Percentiles rank a stretch among this genome's conserved stretches.
Evolutionary conservation across 768 basidiomycete genomes (phyloP).

Genomic region (Pleurotus cornucopiae): DNA sequence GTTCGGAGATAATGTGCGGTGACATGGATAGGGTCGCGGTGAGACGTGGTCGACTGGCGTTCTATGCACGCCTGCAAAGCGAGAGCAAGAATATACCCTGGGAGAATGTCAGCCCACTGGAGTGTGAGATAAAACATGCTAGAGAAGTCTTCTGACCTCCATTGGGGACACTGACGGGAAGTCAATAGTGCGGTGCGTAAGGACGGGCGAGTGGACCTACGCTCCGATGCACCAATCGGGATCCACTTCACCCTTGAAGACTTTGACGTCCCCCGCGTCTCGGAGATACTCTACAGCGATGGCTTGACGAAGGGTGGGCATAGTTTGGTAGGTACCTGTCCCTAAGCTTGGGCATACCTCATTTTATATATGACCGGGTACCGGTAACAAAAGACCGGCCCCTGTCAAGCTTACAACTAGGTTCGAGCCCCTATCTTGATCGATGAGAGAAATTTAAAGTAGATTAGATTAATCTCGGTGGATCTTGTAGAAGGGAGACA

Average conservation of each 20-base stretch:
- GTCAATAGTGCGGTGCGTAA: neutral
- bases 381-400: too few relatives aligned
- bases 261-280: slow-evolving; percentile 12
- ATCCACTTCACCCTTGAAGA: slow-evolving; percentile 38
- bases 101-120: neutral
- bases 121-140: neutral
- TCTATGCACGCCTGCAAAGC: slow-evolving; percentile 51
- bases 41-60: slow-evolving; percentile 41
- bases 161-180: slow-evolving; percentile 40
- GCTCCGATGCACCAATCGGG: slow-evolving; percentile 39
- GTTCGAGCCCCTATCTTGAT: too few relatives aligned
- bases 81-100: slow-evolving; percentile 58
- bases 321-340: slow-evolving; percentile 9
- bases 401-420: too few relatives aligned
- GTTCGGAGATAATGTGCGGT: slow-evolving; percentile 55
- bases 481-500: too few relatives aligned
- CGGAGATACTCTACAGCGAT: slow-evolving; percentile 18
- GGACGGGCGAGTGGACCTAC: slow-evolving; percentile 26
- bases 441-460: too few relatives aligned
- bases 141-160: slow-evolving; percentile 34
- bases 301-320: slow-evolving; percentile 39
- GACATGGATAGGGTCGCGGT: slow-evolving; percentile 56
- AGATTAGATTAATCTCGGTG: too few relatives aligned
- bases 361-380: too few relatives aligned
- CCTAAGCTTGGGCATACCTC: too few relatives aligned